Percentiles rank a stretch among this genome's conserved stretches.
Conservation (phyloP, 495 filamentous ascomycete species). For the Daldinia decipiens region DNA sequence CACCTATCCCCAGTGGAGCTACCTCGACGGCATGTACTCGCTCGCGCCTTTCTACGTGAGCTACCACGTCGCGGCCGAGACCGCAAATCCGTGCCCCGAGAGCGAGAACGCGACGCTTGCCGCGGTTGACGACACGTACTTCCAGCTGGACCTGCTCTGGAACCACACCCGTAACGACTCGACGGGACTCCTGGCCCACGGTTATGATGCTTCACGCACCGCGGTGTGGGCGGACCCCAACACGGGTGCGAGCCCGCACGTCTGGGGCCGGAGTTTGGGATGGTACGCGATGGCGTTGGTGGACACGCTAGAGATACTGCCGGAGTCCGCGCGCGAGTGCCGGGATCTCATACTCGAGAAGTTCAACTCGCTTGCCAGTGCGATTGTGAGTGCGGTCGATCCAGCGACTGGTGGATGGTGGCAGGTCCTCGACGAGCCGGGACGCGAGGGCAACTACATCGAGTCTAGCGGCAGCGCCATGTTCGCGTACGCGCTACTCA, state of each 20-base stretch:
- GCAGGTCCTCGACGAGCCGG: slow-evolving; percentile 63
- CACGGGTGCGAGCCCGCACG: slow-evolving; percentile 65
- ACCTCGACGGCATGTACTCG: slow-evolving; percentile 61
- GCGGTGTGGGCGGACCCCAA: slow-evolving; percentile 65
- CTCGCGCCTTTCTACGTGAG: slow-evolving; percentile 52
- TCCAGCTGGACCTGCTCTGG: slow-evolving; percentile 64
- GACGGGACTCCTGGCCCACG: slow-evolving; percentile 63
- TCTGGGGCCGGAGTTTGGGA: slow-evolving; percentile 68
- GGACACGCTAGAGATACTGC: slow-evolving; percentile 63
- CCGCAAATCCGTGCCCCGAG: not conserved
- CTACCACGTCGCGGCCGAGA: slow-evolving; percentile 11
- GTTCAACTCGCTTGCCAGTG: slow-evolving; percentile 43
- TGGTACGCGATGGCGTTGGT: slow-evolving; percentile 70
- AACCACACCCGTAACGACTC: slow-evolving; percentile 55
- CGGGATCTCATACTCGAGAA: slow-evolving; percentile 32
- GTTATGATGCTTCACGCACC: slow-evolving; percentile 64
- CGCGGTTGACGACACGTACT: slow-evolving; percentile 55
- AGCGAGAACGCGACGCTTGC: slow-evolving; percentile 9
- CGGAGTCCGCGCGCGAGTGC: slow-evolving; percentile 42
- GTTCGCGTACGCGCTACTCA: slow-evolving; percentile 67
- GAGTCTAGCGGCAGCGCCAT: slow-evolving; percentile 69
- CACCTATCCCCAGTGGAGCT: slow-evolving; percentile 58
- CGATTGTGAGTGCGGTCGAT: slow-evolving; percentile 53
- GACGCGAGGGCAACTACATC: slow-evolving; percentile 65
- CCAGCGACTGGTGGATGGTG: slow-evolving; percentile 64